A percentile compares a stretch with the other conserved stretches of the same genome.
phyloP scores from a whole-genome alignment of 1,284 basidiomycete species.

The Athelia sp. region DNA sequence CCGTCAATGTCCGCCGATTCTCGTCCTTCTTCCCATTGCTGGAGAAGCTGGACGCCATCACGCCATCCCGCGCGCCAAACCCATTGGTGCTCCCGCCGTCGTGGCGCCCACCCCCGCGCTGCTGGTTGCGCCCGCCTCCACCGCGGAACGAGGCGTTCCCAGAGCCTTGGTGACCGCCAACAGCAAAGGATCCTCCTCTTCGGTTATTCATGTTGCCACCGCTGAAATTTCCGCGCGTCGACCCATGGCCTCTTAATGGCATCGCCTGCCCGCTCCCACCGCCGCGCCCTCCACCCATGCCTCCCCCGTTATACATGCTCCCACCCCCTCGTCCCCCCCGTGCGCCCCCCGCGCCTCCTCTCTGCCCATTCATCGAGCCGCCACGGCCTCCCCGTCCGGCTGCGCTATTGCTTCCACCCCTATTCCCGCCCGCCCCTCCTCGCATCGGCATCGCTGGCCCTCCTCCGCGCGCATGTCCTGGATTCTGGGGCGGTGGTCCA shows the following conservation, averaged over 20 bases:
- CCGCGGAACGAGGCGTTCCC: conserved; percentile 40
- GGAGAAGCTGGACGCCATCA: conserved; percentile 36
- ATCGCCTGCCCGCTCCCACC: conserved; percentile 22
- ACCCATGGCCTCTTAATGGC: conserved; percentile 53
- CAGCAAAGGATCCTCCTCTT: conserved; percentile 58
- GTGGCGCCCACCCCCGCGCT: conserved; percentile 51
- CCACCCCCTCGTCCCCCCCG: conserved; percentile 34
- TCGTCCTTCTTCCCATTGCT: conserved; percentile 70
- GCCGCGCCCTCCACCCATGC: conserved; percentile 12
- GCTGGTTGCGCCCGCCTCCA: conserved; percentile 34
- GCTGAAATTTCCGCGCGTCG: conserved; percentile 52
- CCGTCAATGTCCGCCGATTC: conserved; percentile 83
- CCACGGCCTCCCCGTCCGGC: conserved; percentile 42
- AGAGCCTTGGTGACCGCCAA: conserved; percentile 38
- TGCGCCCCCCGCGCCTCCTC: conserved; percentile 33
- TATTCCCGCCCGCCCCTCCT: conserved; percentile 36
- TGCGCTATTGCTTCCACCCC: conserved; percentile 22
- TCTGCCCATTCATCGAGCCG: conserved; percentile 37
- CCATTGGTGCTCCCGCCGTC: conserved; percentile 27
- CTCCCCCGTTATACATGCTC: conserved; percentile 33
- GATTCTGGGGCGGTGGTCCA: not conserved
- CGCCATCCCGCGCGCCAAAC: conserved; percentile 40
- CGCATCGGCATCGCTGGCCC: conserved; percentile 31
- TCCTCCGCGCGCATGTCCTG: conserved; percentile 27
- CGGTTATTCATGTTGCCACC: conserved; percentile 55